A percentile compares a stretch with the other conserved stretches of the same genome.
Evolutionary conservation across 1,284 basidiomycete genomes (phyloP).

Genomic region (Leccinum fallax): DNA sequence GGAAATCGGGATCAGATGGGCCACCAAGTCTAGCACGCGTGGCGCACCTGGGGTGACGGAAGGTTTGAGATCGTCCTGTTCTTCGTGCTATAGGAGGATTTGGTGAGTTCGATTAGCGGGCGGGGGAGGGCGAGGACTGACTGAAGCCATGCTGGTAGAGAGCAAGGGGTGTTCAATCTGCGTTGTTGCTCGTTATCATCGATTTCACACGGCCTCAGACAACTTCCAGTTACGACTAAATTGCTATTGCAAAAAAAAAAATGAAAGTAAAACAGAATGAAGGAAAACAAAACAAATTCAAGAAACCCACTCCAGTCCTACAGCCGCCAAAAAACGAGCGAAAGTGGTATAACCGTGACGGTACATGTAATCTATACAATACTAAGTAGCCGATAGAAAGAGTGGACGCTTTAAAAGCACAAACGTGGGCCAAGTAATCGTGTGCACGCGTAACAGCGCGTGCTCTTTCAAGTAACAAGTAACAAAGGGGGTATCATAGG

Average conservation of each 20-base stretch:
- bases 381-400: slow-evolving; percentile 15
- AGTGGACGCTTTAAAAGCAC: slow-evolving; percentile 35
- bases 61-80: slow-evolving; percentile 66
- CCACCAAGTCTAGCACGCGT: neutral
- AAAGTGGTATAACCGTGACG: slow-evolving; percentile 29
- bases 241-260: slow-evolving; percentile 31
- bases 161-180: slow-evolving; percentile 23
- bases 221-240: slow-evolving; percentile 10
- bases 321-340: slow-evolving; percentile 33
- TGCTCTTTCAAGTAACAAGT: slow-evolving; percentile 2
- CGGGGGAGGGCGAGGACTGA: slow-evolving; percentile 28
- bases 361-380: slow-evolving; percentile 27
- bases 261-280: neutral
- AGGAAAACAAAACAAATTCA: slow-evolving; percentile 7
- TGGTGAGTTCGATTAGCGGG: slow-evolving; percentile 6
- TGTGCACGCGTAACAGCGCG: slow-evolving; percentile 3
- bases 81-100: slow-evolving; percentile 48
- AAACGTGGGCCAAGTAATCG: slow-evolving; percentile 12
- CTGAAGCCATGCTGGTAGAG: slow-evolving; percentile 44
- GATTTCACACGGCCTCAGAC: slow-evolving; percentile 35
- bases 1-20: slow-evolving; percentile 23
- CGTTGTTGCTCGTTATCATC: slow-evolving; percentile 32
- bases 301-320: slow-evolving; percentile 23
- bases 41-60: slow-evolving; percentile 62
- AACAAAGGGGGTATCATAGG: slow-evolving; percentile 24